Base-by-base conservation (phyloP, 148 eudicot species). In the Nepenthes mirabilis region DNA sequence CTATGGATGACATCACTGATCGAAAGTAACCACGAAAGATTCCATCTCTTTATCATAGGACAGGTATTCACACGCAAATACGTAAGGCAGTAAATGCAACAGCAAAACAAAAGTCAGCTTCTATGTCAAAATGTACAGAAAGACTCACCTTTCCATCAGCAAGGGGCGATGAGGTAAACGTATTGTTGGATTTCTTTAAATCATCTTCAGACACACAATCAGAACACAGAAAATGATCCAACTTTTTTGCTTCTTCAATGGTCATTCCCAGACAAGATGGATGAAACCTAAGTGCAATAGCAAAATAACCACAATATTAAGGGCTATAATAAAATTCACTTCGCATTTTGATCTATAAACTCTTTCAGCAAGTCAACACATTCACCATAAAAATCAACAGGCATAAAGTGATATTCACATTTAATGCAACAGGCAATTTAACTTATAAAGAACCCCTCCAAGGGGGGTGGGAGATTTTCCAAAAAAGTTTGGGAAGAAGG, bases 231-330 rank as follows among this genome's bases (percentile, higher is more conserved):
- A 88, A 93, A 61, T 82, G 94, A 55, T 88, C 98, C 72, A 86
- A 59, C 68, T 77, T 83, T 69, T 91, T 91, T 9, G 98, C 98
- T 75, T 93, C 91, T 70, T 93, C 98, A 60, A 85, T 88, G 33
- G 83, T 80, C 88, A 93, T 88, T 34, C 88, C 91, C 96, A 93
- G 86, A 66, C 98, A 88, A 62, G 80, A 64, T 50, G 96, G 98
- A 82, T 93, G 98, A 63, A 85, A 93, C 98, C 98, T 93, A 72
- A 69, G 68, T 9, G 9, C 2, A 43, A 11, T 49, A 2, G 13
- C 52, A 32, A n/a, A 62, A 62, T 61, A 2, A 14, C 37, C 36
- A 32, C 2, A 33, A 32, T 33, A 5, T 6, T n/a, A 11, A n/a
- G 52, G 10, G 13, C n/a, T 5, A 11, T 10, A 5, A 49, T 49